phyloP scores from a whole-genome alignment of 306 rosid species.

The Ormosia emarginata region DNA sequence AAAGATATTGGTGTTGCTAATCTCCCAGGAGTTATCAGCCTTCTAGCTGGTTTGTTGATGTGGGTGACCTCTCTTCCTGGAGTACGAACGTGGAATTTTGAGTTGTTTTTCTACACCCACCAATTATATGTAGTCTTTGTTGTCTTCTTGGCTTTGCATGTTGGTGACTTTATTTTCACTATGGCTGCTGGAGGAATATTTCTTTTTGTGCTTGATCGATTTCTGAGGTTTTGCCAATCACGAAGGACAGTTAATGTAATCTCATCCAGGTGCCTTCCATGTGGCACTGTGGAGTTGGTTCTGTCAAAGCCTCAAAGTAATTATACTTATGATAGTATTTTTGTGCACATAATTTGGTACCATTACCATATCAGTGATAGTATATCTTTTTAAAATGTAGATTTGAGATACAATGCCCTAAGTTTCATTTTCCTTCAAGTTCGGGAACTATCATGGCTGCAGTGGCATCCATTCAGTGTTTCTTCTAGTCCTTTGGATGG shows the following conservation, averaged over 20 bases:
- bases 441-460: conserved; percentile 80
- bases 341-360: not conserved
- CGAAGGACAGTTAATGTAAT: conserved; percentile 64
- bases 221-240: conserved; percentile 85
- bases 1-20: conserved; percentile 66
- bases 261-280: conserved; percentile 75
- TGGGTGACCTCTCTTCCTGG: conserved; percentile 89
- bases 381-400: conserved; percentile 35
- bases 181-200: conserved; percentile 80
- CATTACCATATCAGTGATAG: conserved; percentile 16
- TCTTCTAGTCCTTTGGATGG: conserved; percentile 96
- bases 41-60: conserved; percentile 79
- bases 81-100: conserved; percentile 70
- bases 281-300: conserved; percentile 82
- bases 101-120: conserved; percentile 93
- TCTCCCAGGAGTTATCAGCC: conserved; percentile 78
- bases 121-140: conserved; percentile 74
- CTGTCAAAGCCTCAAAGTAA: conserved; percentile 85
- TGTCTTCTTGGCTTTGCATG: conserved; percentile 75
- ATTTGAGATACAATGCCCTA: conserved; percentile 79
- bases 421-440: conserved; percentile 91
- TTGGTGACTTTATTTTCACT: conserved; percentile 75
- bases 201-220: conserved; percentile 80
- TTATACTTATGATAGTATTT: not conserved
- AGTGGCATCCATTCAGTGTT: conserved; percentile 99